Percentiles rank a stretch among this genome's conserved stretches.
Conservation (phyloP, 805 yeast species). For the Saccharomycopsis fodiens region DNA sequence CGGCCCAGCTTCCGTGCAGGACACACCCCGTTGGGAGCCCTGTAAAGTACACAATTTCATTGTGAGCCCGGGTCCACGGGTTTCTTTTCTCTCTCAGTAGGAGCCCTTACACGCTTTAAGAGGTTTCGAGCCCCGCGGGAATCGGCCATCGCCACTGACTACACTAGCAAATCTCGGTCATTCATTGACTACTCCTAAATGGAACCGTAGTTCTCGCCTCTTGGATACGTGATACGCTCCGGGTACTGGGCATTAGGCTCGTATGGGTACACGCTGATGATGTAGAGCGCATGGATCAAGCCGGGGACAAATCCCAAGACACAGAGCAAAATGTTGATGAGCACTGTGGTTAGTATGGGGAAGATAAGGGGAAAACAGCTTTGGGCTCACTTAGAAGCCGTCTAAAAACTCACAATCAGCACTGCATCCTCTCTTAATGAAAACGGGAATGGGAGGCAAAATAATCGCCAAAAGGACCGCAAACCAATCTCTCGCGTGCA, state of each 20-base stretch:
- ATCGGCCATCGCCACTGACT: too few relatives aligned
- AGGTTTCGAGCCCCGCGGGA: too few relatives aligned
- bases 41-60: too few relatives aligned
- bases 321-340: conserved; percentile 54
- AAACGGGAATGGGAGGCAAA: conserved; percentile 67
- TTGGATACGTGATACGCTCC: conserved; percentile 21
- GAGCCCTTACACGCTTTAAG: too few relatives aligned
- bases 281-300: conserved; percentile 58
- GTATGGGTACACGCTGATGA: conserved; percentile 50
- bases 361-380: neutral
- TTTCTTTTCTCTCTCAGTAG: too few relatives aligned
- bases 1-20: too few relatives aligned
- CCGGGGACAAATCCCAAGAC: conserved; percentile 66
- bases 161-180: too few relatives aligned
- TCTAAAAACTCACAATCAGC: conserved; percentile 47
- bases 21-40: too few relatives aligned
- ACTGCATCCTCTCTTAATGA: conserved; percentile 58
- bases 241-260: conserved; percentile 24
- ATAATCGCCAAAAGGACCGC: conserved; percentile 60
- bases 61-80: too few relatives aligned
- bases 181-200: conserved; percentile 16
- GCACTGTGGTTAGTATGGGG: conserved; percentile 25
- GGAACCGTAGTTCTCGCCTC: conserved; percentile 23
- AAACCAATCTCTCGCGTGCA: conserved; percentile 48
- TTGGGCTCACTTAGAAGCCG: neutral